A percentile compares a stretch with the other conserved stretches of the same genome.
Evolutionary conservation across 768 basidiomycete genomes (phyloP).

Genomic region (Leccinum disarticulatum): DNA sequence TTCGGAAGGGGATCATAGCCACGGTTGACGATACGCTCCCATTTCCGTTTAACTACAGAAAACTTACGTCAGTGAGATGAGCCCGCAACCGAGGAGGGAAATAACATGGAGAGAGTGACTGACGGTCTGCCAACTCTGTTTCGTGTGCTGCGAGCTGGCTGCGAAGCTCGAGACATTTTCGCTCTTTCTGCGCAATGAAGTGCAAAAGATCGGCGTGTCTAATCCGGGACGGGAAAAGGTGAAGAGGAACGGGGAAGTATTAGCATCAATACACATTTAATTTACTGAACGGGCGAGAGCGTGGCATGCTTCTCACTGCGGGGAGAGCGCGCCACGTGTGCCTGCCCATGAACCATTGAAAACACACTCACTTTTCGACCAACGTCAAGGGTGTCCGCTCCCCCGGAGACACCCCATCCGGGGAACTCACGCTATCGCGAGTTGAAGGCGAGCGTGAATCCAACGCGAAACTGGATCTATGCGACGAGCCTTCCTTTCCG

Average conservation of each 20-base stretch:
- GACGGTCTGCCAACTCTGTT: constrained; percentile 65
- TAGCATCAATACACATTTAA: background rate
- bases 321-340: background rate
- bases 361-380: constrained; percentile 62
- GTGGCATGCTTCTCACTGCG: background rate
- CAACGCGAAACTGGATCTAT: constrained; percentile 22
- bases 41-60: constrained; percentile 69
- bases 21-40: constrained; percentile 76
- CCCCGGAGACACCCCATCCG: constrained; percentile 6
- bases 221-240: background rate
- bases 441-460: constrained; percentile 15
- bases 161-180: constrained; percentile 78
- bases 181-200: constrained; percentile 85
- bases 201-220: constrained; percentile 82
- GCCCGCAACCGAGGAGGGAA: background rate
- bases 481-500: constrained; percentile 15
- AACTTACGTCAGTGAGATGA: background rate
- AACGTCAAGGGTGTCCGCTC: constrained; percentile 55
- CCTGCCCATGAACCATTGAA: background rate
- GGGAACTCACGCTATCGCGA: constrained; percentile 20
- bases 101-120: constrained; percentile 16
- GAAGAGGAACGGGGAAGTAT: background rate
- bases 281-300: background rate
- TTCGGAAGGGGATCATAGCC: constrained; percentile 33
- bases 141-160: constrained; percentile 73